Evolutionary conservation across 2,329 filamentous ascomycete species (phyloP), one percentile per base, ranked within the genome.

Genomic region (Ophiostoma sp.): DNA sequence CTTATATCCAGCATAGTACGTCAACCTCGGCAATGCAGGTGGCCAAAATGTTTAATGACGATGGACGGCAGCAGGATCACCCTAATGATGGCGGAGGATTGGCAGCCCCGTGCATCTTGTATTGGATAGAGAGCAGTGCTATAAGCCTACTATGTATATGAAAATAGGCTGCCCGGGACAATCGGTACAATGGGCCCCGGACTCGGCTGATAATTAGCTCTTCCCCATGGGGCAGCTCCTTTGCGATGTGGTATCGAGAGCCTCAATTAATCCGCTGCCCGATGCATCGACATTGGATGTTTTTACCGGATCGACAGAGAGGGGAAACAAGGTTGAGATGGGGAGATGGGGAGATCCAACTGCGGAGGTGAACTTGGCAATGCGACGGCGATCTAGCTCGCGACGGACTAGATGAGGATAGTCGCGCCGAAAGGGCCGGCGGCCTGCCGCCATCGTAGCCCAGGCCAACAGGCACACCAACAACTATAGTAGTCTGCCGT

Each of bases 311-410:
- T 62, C 57, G 15, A 27, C 27, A 62, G 27, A 60, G 54, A 62
- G 57, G 57, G 57, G 57, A 62, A 62, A n/a, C 39, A 41, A 7
- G 57, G 35, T 62, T 27, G 27, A 62, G n/a, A 48, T 39, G 10
- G 36, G 13, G 36, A 4, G 44, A 48, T 48, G 44, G 36, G 36
- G 36, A 39, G 17, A 7, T 48, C 23, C 52, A 57, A 57, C 27
- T 62, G 57, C 57, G 57, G 57, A 62, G 57, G 57, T 35, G n/a
- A 20, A 17, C 57, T 62, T 62, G 57, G 57, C 57, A 62, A 33
- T 62, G 27, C 27, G 27, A 57, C 23, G 52, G 52, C 52, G 52
- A 57, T 57, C 52, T 57, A 31, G n/a, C 17, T 57, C 52, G 23
- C 23, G 23, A 33, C 57, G 27, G 57, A 17, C 27, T 10, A 33